Evolutionary conservation across 169 alveolate species (phyloP).

Genomic region (Besnoitia besnoiti): DNA sequence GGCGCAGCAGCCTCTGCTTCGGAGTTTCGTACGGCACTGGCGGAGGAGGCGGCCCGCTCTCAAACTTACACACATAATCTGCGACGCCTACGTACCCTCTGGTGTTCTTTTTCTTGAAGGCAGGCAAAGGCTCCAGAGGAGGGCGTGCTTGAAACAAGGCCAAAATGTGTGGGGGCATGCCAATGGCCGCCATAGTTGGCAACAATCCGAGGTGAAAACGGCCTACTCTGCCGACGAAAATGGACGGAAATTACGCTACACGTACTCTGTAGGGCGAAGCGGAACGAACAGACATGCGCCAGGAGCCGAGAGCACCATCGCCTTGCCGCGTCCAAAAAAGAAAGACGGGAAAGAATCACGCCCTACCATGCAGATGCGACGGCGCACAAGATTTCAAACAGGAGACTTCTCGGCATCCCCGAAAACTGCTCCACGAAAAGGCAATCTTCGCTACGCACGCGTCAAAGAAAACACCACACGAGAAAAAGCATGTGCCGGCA

Average conservation of each 20-base stretch:
- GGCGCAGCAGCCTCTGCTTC: conserved; percentile 51
- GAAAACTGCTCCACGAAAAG: too few species aligned
- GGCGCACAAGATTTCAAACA: too few species aligned
- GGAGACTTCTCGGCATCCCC: too few species aligned
- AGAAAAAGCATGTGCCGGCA: too few species aligned
- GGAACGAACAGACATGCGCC: too few species aligned
- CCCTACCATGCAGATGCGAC: too few species aligned
- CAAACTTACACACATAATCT: conserved; percentile 45
- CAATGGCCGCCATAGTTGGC: conserved; percentile 66
- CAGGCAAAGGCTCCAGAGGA: conserved; percentile 54
- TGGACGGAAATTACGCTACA: too few species aligned
- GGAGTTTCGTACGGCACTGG: conserved; percentile 66
- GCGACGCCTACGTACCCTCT: conserved; percentile 59
- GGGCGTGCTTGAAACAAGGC: conserved; percentile 71
- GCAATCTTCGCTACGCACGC: too few species aligned
- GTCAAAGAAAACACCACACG: too few species aligned
- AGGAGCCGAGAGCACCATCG: neutral
- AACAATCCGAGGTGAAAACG: neutral
- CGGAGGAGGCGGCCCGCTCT: conserved; percentile 64
- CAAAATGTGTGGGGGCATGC: conserved; percentile 71
- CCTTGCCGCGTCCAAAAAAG: neutral
- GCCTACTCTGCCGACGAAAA: neutral
- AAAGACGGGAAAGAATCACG: too few species aligned
- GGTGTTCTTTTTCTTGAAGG: conserved; percentile 57
- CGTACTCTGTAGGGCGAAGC: too few species aligned